These are phyloP conservation scores for Cryptococcus sp. DNA, from an alignment of 1,284 basidiomycete species.

Conservation along the genomic window DNA sequence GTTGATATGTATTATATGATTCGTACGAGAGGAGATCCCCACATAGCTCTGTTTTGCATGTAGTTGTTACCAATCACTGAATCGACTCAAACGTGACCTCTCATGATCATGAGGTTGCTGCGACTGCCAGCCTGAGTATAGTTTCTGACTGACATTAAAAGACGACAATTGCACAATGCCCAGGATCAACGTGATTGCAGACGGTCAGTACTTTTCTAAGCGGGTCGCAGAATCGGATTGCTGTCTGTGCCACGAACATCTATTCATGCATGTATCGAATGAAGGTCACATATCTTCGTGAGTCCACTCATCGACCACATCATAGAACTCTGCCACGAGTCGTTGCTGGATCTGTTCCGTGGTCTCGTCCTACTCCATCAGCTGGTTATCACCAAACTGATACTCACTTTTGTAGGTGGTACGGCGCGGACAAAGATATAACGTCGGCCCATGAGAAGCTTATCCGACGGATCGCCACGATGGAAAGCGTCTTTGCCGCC, in stretches of 20 bases:
- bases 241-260: background rate
- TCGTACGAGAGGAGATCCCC: too few species aligned
- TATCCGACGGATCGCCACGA: conserved; percentile 60
- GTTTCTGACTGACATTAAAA: background rate
- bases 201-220: background rate
- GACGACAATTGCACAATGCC: too few species aligned
- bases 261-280: conserved; percentile 1
- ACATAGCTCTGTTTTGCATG: too few species aligned
- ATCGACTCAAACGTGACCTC: background rate
- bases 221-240: too few species aligned
- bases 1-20: background rate
- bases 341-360: conserved; percentile 72
- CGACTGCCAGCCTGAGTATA: background rate
- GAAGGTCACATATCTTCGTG: conserved; percentile 18
- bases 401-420: conserved; percentile 27
- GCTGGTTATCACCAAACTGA: background rate
- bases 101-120: conserved; percentile 6
- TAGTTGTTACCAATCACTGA: too few species aligned
- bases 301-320: conserved; percentile 69
- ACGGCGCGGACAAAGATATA: conserved; percentile 67
- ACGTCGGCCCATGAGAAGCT: conserved; percentile 75
- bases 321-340: conserved; percentile 79
- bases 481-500: conserved; percentile 62
- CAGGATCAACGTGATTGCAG: too few species aligned
- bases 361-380: conserved; percentile 58